Conservation (phyloP, 2,329 filamentous ascomycete species). For the Plenodomus lindquistii region DNA sequence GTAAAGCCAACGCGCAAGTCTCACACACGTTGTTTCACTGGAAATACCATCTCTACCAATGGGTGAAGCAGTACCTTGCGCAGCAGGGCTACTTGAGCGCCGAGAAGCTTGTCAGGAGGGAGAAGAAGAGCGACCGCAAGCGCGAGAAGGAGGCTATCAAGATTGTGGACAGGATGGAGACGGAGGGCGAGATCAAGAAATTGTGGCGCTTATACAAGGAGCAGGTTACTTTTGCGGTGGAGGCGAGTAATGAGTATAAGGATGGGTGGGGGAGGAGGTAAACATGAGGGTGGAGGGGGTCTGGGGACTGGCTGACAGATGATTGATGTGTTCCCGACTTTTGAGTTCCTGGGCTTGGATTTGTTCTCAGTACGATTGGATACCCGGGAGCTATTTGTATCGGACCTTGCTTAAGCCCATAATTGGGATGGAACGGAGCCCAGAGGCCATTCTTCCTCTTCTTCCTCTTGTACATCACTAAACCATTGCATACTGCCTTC, state of each 20-base stretch:
- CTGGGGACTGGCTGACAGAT: too few species aligned
- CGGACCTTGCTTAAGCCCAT: too few species aligned
- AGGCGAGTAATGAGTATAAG: conserved; percentile 34
- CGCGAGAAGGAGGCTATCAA: conserved; percentile 63
- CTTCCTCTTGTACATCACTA: too few species aligned
- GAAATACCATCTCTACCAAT: conserved; percentile 74
- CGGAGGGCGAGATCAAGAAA: conserved; percentile 60
- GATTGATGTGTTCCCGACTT: too few species aligned
- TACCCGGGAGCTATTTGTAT: too few species aligned
- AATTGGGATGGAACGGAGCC: too few species aligned
- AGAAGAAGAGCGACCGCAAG: conserved; percentile 63
- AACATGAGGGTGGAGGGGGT: too few species aligned
- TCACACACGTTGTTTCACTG: conserved; percentile 76
- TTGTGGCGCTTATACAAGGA: conserved; percentile 69
- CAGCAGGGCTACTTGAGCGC: conserved; percentile 61
- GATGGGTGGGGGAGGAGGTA: conserved; percentile 21
- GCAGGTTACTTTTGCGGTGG: conserved; percentile 50
- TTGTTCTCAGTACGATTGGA: too few species aligned
- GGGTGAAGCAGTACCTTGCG: conserved; percentile 66
- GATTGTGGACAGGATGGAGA: conserved; percentile 68
- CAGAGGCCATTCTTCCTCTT: too few species aligned
- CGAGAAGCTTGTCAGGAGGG: conserved; percentile 63
- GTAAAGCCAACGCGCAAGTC: conserved; percentile 67
- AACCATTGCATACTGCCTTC: too few species aligned
- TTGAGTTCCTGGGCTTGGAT: too few species aligned